Evolutionary conservation across 176 grass and related monocot species (phyloP).

Genomic region (Ensete ventricosum): DNA sequence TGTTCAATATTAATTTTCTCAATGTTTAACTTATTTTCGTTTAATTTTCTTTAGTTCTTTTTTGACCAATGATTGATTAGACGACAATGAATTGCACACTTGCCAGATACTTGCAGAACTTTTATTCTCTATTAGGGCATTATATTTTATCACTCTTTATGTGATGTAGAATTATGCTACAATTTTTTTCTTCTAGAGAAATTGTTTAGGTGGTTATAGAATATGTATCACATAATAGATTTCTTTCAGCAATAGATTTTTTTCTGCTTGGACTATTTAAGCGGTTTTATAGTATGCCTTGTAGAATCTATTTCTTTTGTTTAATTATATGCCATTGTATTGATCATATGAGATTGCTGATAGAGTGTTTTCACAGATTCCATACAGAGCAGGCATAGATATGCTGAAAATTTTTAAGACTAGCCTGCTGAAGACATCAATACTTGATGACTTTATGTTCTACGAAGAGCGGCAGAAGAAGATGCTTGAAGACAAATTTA

Average conservation of each 20-base stretch:
- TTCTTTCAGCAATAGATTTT: neutral
- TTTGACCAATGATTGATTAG: too few species aligned
- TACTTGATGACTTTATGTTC: slow-evolving; percentile 73
- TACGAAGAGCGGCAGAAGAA: slow-evolving; percentile 58
- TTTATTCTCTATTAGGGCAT: neutral
- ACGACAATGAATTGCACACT: too few species aligned
- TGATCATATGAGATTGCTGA: slow-evolving; percentile 2
- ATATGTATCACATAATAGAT: neutral
- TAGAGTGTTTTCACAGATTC: slow-evolving; percentile 38
- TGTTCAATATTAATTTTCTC: too few species aligned
- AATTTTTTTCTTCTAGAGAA: too few species aligned
- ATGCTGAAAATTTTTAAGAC: slow-evolving; percentile 64
- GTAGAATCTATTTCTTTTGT: neutral
- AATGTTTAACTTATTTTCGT: too few species aligned
- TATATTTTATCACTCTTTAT: neutral
- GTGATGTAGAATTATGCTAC: too few species aligned
- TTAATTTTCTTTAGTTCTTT: too few species aligned
- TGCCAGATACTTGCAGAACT: neutral
- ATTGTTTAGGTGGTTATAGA: too few species aligned
- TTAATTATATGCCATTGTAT: neutral
- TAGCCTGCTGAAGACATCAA: slow-evolving; percentile 32
- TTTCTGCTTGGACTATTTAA: neutral
- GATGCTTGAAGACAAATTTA: slow-evolving; percentile 36
- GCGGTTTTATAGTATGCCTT: neutral
- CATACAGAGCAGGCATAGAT: slow-evolving; percentile 36